These are phyloP conservation scores for Naematelia encephala DNA, from an alignment of 768 basidiomycete genomes.

Conservation along the genomic window DNA sequence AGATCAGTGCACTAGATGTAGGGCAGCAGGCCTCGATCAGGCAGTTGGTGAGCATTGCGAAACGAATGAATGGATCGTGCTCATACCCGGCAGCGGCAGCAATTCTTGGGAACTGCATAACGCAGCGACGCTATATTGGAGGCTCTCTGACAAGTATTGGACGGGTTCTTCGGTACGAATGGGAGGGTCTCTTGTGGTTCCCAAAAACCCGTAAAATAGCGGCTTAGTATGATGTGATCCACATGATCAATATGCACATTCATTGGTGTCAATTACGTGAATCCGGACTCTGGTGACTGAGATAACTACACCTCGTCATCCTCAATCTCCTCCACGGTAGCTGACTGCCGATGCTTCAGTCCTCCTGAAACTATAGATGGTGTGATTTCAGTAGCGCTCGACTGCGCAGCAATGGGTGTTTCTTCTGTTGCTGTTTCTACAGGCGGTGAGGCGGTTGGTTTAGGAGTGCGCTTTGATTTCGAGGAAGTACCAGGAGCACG, in stretches of 20 bases:
- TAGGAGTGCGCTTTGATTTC: slow-evolving; percentile 4
- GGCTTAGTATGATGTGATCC: too few species aligned
- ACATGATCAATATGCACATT: slow-evolving; percentile 1
- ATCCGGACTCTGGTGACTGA: background rate
- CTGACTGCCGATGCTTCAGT: slow-evolving; percentile 48
- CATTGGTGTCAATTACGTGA: background rate
- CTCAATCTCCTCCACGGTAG: slow-evolving; percentile 56
- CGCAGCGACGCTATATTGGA: background rate
- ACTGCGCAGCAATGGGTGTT: slow-evolving; percentile 19
- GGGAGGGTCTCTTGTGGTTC: too few species aligned
- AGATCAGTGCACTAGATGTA: slow-evolving; percentile 76
- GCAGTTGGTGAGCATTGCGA: slow-evolving; percentile 62
- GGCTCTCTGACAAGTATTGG: too few species aligned
- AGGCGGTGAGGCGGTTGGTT: background rate
- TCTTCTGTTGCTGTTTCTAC: slow-evolving; percentile 47
- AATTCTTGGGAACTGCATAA: slow-evolving; percentile 40
- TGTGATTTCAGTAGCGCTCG: background rate
- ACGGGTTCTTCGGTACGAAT: too few species aligned
- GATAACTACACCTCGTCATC: slow-evolving; percentile 49
- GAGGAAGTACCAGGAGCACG: slow-evolving; percentile 26
- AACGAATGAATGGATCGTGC: background rate
- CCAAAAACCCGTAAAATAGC: too few species aligned
- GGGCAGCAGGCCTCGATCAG: slow-evolving; percentile 74
- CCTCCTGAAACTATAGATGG: slow-evolving; percentile 3
- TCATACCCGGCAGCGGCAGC: slow-evolving; percentile 28